Conservation (phyloP, 768 basidiomycete genomes). For the Lepiota brunneoincarnata region DNA sequence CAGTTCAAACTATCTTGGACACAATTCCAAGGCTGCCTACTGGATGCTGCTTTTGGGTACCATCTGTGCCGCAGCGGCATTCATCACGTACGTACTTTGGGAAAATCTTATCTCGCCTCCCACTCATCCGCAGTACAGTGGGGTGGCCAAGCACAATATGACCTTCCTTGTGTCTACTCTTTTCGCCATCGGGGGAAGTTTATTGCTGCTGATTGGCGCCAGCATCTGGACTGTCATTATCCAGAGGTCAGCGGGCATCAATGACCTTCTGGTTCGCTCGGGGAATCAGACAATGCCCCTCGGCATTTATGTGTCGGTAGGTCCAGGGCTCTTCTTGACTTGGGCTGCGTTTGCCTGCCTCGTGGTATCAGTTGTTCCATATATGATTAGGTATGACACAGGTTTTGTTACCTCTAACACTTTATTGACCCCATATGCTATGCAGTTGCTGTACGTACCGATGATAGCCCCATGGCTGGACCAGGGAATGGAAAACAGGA, state of each 20-base stretch:
- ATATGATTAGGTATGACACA: constrained; percentile 62
- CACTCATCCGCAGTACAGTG: constrained; percentile 40
- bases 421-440: background rate
- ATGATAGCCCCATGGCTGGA: constrained; percentile 39
- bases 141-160: constrained; percentile 59
- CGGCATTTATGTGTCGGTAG: constrained; percentile 63
- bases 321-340: constrained; percentile 59
- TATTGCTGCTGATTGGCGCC: constrained; percentile 66
- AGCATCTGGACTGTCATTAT: constrained; percentile 79
- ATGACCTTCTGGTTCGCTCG: constrained; percentile 40
- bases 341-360: constrained; percentile 78
- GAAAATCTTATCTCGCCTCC: constrained; percentile 2
- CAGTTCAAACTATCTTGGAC: constrained; percentile 60
- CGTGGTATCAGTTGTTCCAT: constrained; percentile 64
- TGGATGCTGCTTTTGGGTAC: constrained; percentile 75
- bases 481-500: background rate
- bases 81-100: constrained; percentile 54
- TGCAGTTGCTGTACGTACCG: constrained; percentile 78
- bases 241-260: constrained; percentile 59
- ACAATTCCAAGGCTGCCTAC: constrained; percentile 66
- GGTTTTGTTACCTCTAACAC: background rate
- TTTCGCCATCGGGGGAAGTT: constrained; percentile 55
- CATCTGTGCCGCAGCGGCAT: constrained; percentile 59
- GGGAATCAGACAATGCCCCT: constrained; percentile 35
- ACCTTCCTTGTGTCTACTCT: constrained; percentile 68